Evolutionary conservation across 225 moss, liverwort and hornwort species (phyloP).

Genomic region (Ulota crispa): DNA sequence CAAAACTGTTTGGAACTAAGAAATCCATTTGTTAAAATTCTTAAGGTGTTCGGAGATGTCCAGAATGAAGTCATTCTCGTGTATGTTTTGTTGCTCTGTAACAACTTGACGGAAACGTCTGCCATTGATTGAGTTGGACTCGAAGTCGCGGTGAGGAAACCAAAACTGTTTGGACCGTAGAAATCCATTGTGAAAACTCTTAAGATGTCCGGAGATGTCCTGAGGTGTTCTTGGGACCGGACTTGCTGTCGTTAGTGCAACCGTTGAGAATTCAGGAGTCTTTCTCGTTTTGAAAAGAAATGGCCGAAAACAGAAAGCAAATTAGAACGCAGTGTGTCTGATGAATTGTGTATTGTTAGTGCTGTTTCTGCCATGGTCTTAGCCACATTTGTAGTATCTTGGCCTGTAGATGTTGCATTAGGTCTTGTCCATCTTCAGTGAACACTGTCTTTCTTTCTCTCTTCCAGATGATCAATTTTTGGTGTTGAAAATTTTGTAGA

Average conservation of each 20-base stretch:
- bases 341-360: background rate
- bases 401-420: background rate
- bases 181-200: background rate
- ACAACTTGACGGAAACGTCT: slow-evolving; percentile 1
- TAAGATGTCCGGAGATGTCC: background rate
- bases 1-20: background rate
- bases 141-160: background rate
- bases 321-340: background rate
- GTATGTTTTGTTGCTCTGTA: background rate
- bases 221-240: background rate
- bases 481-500: background rate
- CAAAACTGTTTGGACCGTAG: background rate
- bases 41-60: background rate
- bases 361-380: background rate
- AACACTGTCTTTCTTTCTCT: background rate
- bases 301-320: background rate
- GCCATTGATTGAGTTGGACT: background rate
- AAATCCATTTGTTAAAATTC: background rate
- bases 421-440: background rate
- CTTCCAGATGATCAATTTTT: background rate
- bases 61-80: background rate
- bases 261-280: slow-evolving; percentile 18
- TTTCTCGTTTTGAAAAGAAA: background rate
- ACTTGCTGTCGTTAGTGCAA: background rate
- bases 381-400: background rate